Evolutionary conservation across 768 basidiomycete genomes (phyloP).

Genomic region (Paxillus ammoniavirescens): DNA sequence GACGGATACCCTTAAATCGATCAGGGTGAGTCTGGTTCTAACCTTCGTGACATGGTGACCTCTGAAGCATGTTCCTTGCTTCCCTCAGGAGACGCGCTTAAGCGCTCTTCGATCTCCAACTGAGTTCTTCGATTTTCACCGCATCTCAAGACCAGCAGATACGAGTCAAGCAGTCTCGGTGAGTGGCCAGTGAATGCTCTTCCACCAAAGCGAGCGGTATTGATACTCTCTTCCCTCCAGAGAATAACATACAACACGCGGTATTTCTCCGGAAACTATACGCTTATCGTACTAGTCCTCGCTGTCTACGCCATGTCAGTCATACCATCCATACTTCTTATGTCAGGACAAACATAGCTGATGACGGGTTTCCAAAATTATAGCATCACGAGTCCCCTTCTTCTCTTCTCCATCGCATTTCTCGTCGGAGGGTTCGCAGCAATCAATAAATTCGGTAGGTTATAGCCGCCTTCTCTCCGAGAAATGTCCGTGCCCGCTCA

Average conservation of each 20-base stretch:
- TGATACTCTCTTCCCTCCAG: conserved; percentile 35
- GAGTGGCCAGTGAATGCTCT: conserved; percentile 22
- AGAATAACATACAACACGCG: conserved; percentile 94
- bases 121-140: conserved; percentile 85
- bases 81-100: conserved; percentile 68
- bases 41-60: not conserved
- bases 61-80: not conserved
- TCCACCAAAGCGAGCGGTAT: not conserved
- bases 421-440: conserved; percentile 87
- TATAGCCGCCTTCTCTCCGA: not conserved
- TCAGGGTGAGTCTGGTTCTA: conserved; percentile 51
- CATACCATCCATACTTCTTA: not conserved
- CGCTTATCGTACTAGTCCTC: conserved; percentile 69
- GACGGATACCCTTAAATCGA: conserved; percentile 64
- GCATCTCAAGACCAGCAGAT: conserved; percentile 82
- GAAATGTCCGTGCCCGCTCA: not conserved
- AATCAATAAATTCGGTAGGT: conserved; percentile 86
- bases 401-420: conserved; percentile 83
- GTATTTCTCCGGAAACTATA: conserved; percentile 91
- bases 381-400: conserved; percentile 78
- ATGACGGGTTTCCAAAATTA: not conserved
- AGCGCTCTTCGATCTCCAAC: conserved; percentile 67
- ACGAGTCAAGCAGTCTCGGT: conserved; percentile 77
- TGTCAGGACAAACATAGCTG: no score
- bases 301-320: conserved; percentile 86